These are phyloP conservation scores for Pluteus cervinus DNA, from an alignment of 768 basidiomycete genomes.

Conservation along the genomic window DNA sequence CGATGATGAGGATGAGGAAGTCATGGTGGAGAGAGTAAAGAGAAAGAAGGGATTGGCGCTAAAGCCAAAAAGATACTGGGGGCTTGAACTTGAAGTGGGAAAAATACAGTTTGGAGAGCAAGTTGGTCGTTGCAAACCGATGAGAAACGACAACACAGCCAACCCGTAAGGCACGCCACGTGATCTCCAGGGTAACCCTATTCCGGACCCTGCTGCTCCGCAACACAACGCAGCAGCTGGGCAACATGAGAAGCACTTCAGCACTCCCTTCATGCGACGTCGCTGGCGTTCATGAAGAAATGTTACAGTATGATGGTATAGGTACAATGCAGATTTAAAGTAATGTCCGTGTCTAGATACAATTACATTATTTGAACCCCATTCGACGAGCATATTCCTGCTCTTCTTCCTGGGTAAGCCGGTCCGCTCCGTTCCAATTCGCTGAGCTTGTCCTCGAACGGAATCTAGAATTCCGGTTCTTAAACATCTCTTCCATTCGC, in stretches of 20 bases:
- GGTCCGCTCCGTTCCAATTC: slow-evolving; percentile 93
- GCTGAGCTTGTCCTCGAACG: slow-evolving; percentile 89
- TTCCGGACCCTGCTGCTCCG: no score
- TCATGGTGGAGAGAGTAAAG: slow-evolving; percentile 42
- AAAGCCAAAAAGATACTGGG: slow-evolving; percentile 11
- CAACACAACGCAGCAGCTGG: no score
- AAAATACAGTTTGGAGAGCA: slow-evolving; percentile 4
- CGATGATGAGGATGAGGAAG: slow-evolving; percentile 74
- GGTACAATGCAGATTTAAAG: no score
- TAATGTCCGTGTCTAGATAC: no score
- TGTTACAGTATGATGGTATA: no score
- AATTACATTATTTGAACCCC: slow-evolving; percentile 57
- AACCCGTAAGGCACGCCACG: slow-evolving; percentile 13
- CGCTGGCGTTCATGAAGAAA: no score
- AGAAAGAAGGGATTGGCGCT: slow-evolving; percentile 22
- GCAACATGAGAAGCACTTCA: no score
- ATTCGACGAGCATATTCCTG: slow-evolving; percentile 83
- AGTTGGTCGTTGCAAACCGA: slow-evolving; percentile 11
- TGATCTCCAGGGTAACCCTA: no score
- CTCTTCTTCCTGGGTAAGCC: slow-evolving; percentile 79
- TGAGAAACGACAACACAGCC: slow-evolving; percentile 13
- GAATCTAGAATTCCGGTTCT: slow-evolving; percentile 70
- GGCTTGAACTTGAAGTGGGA: no score
- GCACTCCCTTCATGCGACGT: no score
- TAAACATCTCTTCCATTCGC: slow-evolving; percentile 92